Evolutionary conservation across 495 filamentous ascomycete species (phyloP).

Genomic region (Aspergillus sclerotioniger): DNA sequence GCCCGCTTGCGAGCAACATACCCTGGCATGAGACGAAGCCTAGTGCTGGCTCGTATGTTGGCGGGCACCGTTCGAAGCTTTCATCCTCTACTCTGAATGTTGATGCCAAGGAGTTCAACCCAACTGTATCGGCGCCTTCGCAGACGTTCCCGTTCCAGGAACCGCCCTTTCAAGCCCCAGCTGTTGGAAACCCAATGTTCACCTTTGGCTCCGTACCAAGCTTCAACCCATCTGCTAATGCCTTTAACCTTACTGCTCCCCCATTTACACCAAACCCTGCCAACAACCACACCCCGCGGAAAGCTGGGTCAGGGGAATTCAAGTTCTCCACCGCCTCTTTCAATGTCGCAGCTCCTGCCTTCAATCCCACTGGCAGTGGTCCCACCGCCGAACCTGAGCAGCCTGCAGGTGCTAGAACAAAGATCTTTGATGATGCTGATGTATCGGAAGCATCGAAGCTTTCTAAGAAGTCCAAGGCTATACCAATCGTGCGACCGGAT

Average conservation of each 20-base stretch:
- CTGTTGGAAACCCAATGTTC: constrained; percentile 29
- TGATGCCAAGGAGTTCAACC: constrained; percentile 84
- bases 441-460: constrained; percentile 61
- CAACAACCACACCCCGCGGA: constrained; percentile 17
- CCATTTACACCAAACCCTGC: constrained; percentile 63
- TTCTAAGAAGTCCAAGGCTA: constrained; percentile 69
- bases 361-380: constrained; percentile 58
- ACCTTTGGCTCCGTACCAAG: constrained; percentile 24
- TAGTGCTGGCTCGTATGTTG: constrained; percentile 36
- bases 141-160: constrained; percentile 54
- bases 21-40: constrained; percentile 43
- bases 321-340: constrained; percentile 73
- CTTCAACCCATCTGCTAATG: constrained; percentile 30
- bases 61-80: constrained; percentile 58
- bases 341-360: constrained; percentile 77
- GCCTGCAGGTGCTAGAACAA: constrained; percentile 34
- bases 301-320: constrained; percentile 55
- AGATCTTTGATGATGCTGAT: constrained; percentile 77
- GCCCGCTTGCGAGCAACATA: constrained; percentile 30
- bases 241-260: constrained; percentile 67
- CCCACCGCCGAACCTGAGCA: constrained; percentile 27
- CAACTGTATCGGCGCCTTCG: constrained; percentile 59
- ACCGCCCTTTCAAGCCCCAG: constrained; percentile 53
- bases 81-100: constrained; percentile 82
- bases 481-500: constrained; percentile 75